Base-by-base conservation (phyloP, 495 filamentous ascomycete species). In the Penicillium antarcticum region DNA sequence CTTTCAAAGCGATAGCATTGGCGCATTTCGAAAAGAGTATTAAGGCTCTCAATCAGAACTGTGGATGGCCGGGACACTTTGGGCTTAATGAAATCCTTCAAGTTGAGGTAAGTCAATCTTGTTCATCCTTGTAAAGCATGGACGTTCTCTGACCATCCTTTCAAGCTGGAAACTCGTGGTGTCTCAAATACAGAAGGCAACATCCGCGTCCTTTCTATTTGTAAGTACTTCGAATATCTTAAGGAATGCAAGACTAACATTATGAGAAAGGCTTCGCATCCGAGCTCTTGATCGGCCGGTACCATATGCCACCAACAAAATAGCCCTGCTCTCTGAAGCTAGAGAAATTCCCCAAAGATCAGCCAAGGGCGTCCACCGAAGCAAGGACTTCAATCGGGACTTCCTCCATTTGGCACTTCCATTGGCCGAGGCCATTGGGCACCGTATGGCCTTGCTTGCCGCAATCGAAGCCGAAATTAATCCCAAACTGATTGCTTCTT, bases 201-300 rank as follows among this genome's bases (percentile, higher is more conserved):
- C 42, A 52, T 64, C 24, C 32, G 44, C 12, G 57, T 64, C 16
- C 58, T 64, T 48, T 46, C 53, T 18, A 64, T 65, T 23, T 49
- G 61, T 61, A 52, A 13, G 57, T 65, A 23, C 6, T 36, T 36
- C 16, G 32, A 23, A 23, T 18, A 11, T 18, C 12, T 16, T 29
- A 19, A 18, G 12, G 4, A n/a, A 13, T 42, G 38, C 32, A 52
- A 48, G 0, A 13, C 34, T 51, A 4, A 11, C 29, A 2, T 37
- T 42, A 29, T 5, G 29, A 32, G 1, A 33, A 70, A 64, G 67
- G 1, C 60, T 74, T 24, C n/a, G 67, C 58, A 37, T 69, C 59
- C 8, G 71, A 74, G 48, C 44, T 74, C 2, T 60, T 74, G 12
- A 52, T 69, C 9, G 66, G 61, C 13, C 64, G 71, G 4, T 74